A percentile compares a stretch with the other conserved stretches of the same genome.
Evolutionary conservation across 2,329 filamentous ascomycete species (phyloP).

Genomic region (Penicillium carneum): DNA sequence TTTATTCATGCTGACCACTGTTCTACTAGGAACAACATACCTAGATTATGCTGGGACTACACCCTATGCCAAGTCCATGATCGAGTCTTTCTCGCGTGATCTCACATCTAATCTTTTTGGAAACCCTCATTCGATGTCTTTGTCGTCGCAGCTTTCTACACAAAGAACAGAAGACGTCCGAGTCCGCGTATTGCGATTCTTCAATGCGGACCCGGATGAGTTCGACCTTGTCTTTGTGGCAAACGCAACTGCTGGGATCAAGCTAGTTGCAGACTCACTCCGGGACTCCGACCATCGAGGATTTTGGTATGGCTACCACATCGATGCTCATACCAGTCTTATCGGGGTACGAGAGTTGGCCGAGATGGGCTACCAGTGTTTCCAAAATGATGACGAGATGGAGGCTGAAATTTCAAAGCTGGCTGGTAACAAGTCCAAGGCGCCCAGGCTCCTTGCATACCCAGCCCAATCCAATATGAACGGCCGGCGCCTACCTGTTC

Average conservation of each 20-base stretch:
- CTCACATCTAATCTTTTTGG: slow-evolving; percentile 82
- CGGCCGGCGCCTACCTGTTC: slow-evolving; percentile 74
- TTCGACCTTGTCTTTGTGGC: slow-evolving; percentile 92
- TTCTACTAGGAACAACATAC: slow-evolving; percentile 71
- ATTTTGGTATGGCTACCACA: slow-evolving; percentile 83
- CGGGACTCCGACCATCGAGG: slow-evolving; percentile 68
- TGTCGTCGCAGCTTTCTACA: slow-evolving; percentile 78
- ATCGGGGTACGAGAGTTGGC: slow-evolving; percentile 81
- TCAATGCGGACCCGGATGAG: slow-evolving; percentile 78
- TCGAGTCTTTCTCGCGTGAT: slow-evolving; percentile 79
- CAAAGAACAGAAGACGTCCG: slow-evolving; percentile 78
- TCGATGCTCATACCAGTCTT: slow-evolving; percentile 84
- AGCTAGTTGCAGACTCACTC: slow-evolving; percentile 81
- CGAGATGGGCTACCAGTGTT: slow-evolving; percentile 65
- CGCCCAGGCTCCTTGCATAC: slow-evolving; percentile 72
- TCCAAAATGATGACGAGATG: slow-evolving; percentile 69
- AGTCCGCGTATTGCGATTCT: slow-evolving; percentile 73
- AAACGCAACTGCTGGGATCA: slow-evolving; percentile 90
- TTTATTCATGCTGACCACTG: slow-evolving; percentile 5
- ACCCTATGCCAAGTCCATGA: slow-evolving; percentile 77
- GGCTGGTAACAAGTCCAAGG: slow-evolving; percentile 24
- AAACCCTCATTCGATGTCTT: slow-evolving; percentile 88
- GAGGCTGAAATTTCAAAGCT: slow-evolving; percentile 67
- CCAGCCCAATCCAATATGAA: slow-evolving; percentile 94
- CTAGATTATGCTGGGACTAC: slow-evolving; percentile 97